A percentile compares a stretch with the other conserved stretches of the same genome.
Conservation (phyloP, 192 early-diverging fungal species). For the Coemansia sp. region DNA sequence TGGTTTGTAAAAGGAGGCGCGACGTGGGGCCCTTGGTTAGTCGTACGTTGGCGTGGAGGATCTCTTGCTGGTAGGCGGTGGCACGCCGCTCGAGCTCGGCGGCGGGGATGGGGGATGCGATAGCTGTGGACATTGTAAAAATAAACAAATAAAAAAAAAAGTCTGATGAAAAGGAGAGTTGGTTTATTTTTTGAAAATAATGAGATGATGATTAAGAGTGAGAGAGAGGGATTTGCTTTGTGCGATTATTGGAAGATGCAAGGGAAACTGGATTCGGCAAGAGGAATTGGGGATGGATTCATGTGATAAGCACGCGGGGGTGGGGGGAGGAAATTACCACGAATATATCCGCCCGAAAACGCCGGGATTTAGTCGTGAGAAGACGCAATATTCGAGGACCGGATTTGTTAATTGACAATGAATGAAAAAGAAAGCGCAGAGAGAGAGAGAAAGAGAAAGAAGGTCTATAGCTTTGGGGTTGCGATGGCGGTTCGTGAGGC, state of each 20-base stretch:
- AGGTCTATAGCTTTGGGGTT: neutral
- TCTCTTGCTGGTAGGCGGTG: conserved; percentile 22
- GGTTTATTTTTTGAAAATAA: neutral
- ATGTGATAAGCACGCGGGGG: neutral
- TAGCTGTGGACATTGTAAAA: neutral
- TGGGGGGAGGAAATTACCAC: too few species aligned
- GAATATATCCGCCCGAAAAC: too few species aligned
- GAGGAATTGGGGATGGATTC: neutral
- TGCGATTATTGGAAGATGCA: neutral
- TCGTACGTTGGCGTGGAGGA: conserved; percentile 35
- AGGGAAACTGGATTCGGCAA: neutral
- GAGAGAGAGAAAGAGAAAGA: neutral
- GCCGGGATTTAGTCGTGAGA: too few species aligned
- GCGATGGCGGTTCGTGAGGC: neutral
- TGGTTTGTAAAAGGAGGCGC: conserved; percentile 30
- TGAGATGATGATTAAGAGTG: neutral
- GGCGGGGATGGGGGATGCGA: conserved; percentile 9
- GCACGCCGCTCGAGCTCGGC: conserved; percentile 30
- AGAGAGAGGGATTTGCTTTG: neutral
- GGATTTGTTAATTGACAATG: neutral
- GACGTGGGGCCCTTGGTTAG: conserved; percentile 39
- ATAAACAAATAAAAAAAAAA: neutral
- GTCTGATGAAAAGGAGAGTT: neutral
- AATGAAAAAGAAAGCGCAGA: neutral
- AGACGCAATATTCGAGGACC: too few species aligned